These are phyloP conservation scores for Leishmania aethiopica DNA, from an alignment of 208 protist species.

Conservation along the genomic window DNA sequence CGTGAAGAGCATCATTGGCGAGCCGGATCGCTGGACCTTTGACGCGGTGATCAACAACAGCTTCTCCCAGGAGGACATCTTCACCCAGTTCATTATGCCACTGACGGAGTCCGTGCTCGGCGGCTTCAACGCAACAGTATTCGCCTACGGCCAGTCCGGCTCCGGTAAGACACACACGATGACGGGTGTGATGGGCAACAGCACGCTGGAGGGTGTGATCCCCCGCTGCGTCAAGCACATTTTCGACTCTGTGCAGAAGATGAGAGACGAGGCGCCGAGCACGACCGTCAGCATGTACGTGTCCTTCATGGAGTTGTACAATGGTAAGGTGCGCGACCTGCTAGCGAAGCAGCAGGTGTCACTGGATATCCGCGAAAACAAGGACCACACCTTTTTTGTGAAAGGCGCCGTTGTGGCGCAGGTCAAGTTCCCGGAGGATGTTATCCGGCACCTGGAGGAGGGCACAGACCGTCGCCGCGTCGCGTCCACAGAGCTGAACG, in stretches of 20 bases:
- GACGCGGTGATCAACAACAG: conserved; percentile 92
- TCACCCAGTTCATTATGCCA: conserved; percentile 86
- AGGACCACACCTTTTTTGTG: conserved; percentile 88
- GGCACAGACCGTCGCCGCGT: conserved; percentile 86
- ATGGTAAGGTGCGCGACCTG: conserved; percentile 89
- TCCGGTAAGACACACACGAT: conserved; percentile 96
- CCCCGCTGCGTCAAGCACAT: conserved; percentile 84
- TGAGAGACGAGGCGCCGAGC: conserved; percentile 39
- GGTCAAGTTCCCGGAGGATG: conserved; percentile 78
- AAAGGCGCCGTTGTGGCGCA: conserved; percentile 73
- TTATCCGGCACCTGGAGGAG: conserved; percentile 84
- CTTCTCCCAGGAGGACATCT: conserved; percentile 88
- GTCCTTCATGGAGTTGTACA: conserved; percentile 90
- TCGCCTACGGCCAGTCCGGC: conserved; percentile 96
- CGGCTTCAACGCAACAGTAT: conserved; percentile 94
- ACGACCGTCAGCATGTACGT: conserved; percentile 73
- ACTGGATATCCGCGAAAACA: conserved; percentile 79
- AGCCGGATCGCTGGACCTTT: conserved; percentile 86
- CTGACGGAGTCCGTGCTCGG: conserved; percentile 86
- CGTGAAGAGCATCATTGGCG: conserved; percentile 59
- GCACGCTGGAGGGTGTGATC: conserved; percentile 72
- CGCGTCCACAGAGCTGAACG: conserved; percentile 88
- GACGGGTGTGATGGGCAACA: conserved; percentile 71
- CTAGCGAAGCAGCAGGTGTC: conserved; percentile 87
- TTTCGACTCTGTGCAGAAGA: conserved; percentile 66